Conservation (phyloP, 306 rosid genomes). For the Aeschynomene evenia region DNA sequence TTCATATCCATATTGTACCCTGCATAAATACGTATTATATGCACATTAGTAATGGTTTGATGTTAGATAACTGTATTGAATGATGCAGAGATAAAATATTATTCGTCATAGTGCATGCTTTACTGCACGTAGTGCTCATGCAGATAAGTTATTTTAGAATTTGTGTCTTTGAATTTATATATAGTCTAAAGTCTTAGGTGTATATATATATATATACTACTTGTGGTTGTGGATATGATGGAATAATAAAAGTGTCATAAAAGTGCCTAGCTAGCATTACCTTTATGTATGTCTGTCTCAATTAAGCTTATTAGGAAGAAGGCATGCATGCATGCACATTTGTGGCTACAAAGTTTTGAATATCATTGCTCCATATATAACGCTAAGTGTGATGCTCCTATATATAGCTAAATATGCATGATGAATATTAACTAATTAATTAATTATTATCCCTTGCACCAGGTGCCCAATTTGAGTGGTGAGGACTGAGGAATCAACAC, state of each 20-base stretch:
- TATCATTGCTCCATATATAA: neutral
- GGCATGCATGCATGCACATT: constrained; percentile 33
- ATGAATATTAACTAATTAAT: too few species aligned
- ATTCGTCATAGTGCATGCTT: neutral
- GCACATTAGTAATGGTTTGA: constrained; percentile 23
- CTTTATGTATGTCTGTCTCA: constrained; percentile 35
- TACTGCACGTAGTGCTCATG: constrained; percentile 14
- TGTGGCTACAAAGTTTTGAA: constrained; percentile 11
- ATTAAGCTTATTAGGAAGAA: neutral
- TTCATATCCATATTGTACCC: neutral
- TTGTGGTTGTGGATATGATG: constrained; percentile 35
- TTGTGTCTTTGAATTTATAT: neutral
- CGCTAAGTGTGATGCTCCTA: constrained; percentile 16
- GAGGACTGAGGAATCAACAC: constrained; percentile 30
- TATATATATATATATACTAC: neutral
- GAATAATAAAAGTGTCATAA: constrained; percentile 33
- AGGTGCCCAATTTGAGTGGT: constrained; percentile 35
- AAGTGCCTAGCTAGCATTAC: constrained; percentile 32
- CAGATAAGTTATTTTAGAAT: constrained; percentile 23
- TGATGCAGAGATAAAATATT: neutral
- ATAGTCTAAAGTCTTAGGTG: neutral
- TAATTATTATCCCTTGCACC: constrained; percentile 38
- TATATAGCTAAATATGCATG: too few species aligned
- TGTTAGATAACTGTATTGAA: neutral
- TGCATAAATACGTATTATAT: constrained; percentile 5